phyloP scores from a whole-genome alignment of 139 green algal genomes.

The Chlorella sp. region DNA sequence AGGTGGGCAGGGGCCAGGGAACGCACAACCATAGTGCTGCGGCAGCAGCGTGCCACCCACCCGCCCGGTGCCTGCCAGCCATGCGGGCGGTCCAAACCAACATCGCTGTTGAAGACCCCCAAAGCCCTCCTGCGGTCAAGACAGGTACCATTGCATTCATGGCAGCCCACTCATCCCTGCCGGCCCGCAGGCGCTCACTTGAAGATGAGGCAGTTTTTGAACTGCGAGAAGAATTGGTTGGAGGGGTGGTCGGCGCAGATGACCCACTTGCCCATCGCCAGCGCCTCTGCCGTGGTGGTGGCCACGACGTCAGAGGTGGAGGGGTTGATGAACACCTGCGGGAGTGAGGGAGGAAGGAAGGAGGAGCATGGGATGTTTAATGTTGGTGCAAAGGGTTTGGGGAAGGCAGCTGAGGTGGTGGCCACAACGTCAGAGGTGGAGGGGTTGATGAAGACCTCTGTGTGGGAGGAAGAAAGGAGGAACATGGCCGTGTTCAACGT shows the following conservation, averaged over 20 bases:
- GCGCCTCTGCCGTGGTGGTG: conserved; percentile 97
- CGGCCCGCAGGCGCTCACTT: conserved; percentile 35
- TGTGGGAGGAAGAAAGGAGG: not conserved
- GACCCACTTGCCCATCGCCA: conserved; percentile 99
- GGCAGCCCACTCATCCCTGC: not conserved
- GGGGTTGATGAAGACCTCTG: conserved; percentile 95
- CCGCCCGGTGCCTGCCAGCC: too few relatives aligned
- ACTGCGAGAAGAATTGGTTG: conserved; percentile 94
- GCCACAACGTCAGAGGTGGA: conserved; percentile 95
- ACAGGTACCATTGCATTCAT: too few relatives aligned
- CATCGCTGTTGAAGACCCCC: too few relatives aligned
- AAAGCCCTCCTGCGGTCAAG: too few relatives aligned
- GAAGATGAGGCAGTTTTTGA: conserved; percentile 85
- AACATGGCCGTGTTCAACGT: not conserved
- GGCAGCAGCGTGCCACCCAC: too few relatives aligned
- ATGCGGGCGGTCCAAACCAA: too few relatives aligned
- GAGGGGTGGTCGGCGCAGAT: conserved; percentile 94
- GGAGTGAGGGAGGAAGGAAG: not conserved
- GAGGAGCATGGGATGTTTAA: not conserved
- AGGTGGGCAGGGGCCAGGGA: too few relatives aligned
- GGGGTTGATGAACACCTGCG: conserved; percentile 95
- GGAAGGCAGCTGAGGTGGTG: conserved; percentile 96
- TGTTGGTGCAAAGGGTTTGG: too few relatives aligned
- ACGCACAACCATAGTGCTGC: too few relatives aligned
- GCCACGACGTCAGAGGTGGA: conserved; percentile 95